Base-by-base conservation (phyloP, 1,284 basidiomycete species). In the Inonotus obliquus region DNA sequence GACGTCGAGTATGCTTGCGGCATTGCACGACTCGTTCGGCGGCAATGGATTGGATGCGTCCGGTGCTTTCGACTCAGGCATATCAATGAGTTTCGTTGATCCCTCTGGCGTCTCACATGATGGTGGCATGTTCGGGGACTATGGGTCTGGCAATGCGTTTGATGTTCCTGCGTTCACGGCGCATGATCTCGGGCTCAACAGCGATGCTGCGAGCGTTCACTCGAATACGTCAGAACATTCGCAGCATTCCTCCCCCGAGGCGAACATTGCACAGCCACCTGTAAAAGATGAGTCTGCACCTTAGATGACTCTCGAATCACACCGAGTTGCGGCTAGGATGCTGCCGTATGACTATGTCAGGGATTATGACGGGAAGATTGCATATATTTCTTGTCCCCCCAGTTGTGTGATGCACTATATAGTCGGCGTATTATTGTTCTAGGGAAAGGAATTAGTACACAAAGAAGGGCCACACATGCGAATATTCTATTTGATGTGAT, bases 1-100 rank as follows among this genome's bases (percentile, higher is more conserved):
- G 23, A 92, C 90, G 29, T 90, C 89, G 57, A 91, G 87, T 73
- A 92, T 92, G 90, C 82, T 92, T 65, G 90, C 90, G 52, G 89
- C 89, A 9, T 77, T 92, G 65, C 89, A 86, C 53, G 90, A 91
- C 62, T 70, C 83, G 32, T 92, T 89, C 75, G 78, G 82, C 11
- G 66, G 79, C 44, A 81, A 81, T 61, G 76, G 85, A 55, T 76
- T 90, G 68, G 89, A 91, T 71, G 79, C 83, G n/a, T 14, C 41
- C 13, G 29, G 54, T 23, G 82, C 79, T 69, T 70, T 84, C 29
- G 88, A 89, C 70, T 81, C 82, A 25, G 91, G 88, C 71, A 81
- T 80, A 57, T 77, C 85, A 44, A 76, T 89, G 68, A 44, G 39
- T 23, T 63, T 62, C 37, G 61, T 58, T n/a, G 57, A 62, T 49